Base-by-base conservation (phyloP, 441 rosid species). In the Pelargonium exstipulatum region DNA sequence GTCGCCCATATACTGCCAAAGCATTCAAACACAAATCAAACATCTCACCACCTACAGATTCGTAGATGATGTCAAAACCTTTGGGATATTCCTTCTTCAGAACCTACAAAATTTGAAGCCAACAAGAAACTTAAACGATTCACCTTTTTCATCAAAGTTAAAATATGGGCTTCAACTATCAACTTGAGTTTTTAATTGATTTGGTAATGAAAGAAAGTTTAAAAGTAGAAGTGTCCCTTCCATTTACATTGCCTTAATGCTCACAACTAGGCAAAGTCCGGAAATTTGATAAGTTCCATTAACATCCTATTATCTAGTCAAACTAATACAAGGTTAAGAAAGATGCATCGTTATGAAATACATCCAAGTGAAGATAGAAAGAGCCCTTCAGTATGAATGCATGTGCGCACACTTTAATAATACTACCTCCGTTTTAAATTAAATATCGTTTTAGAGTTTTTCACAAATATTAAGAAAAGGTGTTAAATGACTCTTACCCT, bases 11-110 rank as follows among this genome's bases (percentile, higher is more conserved):
- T 62, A 95, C 81, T 53, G 96, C 96, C 73, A 95, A 80, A 64
- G 99, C 95, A 78, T 89, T 89, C 75, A 95, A 77, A 75, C 98
- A 92, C 76, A 92, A 45, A 74, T 90, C 82, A 71, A 95, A 89
- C 98, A 95, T 90, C 76, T 85, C 82, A 49, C 99, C 98, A 48
- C 99, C 99, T 60, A 95, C 97, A 35, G 99, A 95, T 80, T 95
- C 99, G 10, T 95, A 95, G 73, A 85, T 82, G 66, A 90, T 84
- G 81, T 92, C 93, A 3, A 92, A 73, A 58, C 99, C 99, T 74
- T 86, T 86, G 18, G 98, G 92, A 67, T 83, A 95, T 80, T 95
- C 97, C 76, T 83, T 80, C 82, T 83, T 87, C 43, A 92, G 77
- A 71, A 90, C 95, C 99, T 95, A 90, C 22, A 14, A 74, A 62